Conservation (phyloP, 768 basidiomycete species). For the Lactarius trivialis region DNA sequence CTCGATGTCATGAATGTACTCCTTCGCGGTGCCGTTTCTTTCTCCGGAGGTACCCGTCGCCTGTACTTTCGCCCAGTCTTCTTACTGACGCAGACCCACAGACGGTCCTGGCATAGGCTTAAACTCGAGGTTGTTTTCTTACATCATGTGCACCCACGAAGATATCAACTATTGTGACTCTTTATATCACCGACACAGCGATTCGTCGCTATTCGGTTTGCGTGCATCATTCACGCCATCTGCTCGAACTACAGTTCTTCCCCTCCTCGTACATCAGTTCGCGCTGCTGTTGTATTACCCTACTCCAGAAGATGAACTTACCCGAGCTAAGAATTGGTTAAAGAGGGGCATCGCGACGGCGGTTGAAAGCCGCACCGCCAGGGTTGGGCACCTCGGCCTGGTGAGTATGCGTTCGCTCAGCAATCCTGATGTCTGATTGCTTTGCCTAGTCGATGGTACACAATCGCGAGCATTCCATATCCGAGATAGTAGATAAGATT, state of each 20-base stretch:
- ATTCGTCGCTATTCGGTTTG: slow-evolving; percentile 89
- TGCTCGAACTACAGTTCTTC: slow-evolving; percentile 52
- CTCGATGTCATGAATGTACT: slow-evolving; percentile 92
- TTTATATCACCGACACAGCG: slow-evolving; percentile 96
- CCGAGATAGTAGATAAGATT: slow-evolving; percentile 86
- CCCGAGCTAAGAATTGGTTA: slow-evolving; percentile 91
- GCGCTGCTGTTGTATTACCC: slow-evolving; percentile 75
- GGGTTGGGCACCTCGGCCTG: slow-evolving; percentile 90
- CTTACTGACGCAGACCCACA: slow-evolving; percentile 24
- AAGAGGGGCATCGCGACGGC: slow-evolving; percentile 93
- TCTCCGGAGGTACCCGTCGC: slow-evolving; percentile 68
- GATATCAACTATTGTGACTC: slow-evolving; percentile 92
- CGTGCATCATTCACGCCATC: slow-evolving; percentile 79
- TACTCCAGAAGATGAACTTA: slow-evolving; percentile 62
- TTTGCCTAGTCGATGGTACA: slow-evolving; percentile 68
- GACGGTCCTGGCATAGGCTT: slow-evolving; percentile 98
- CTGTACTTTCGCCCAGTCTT: background rate
- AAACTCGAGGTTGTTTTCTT: slow-evolving; percentile 95
- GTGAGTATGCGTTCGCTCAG: slow-evolving; percentile 31
- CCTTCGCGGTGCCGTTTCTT: slow-evolving; percentile 91
- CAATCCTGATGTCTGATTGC: background rate
- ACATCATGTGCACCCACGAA: slow-evolving; percentile 90
- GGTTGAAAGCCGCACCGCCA: slow-evolving; percentile 76
- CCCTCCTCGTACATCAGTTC: slow-evolving; percentile 83
- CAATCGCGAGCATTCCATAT: slow-evolving; percentile 74